Conservation (phyloP, 1,284 basidiomycete species). For the Butyriboletus regius region DNA sequence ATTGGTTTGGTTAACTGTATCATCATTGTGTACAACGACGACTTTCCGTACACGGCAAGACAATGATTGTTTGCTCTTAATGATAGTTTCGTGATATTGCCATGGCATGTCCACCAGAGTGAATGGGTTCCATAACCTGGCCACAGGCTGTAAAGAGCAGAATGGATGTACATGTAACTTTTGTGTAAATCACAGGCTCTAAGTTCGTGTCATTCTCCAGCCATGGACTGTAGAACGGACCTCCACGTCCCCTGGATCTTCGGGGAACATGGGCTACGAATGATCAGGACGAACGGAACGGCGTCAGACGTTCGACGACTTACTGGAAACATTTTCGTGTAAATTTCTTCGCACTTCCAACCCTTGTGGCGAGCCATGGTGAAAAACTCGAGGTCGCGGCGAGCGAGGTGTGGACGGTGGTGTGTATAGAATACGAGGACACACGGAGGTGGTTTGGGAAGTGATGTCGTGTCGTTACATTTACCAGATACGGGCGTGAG, state of each 20-base stretch:
- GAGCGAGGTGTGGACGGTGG: slow-evolving; percentile 78
- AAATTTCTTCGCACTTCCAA: slow-evolving; percentile 71
- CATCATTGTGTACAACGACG: background rate
- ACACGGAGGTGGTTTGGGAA: slow-evolving; percentile 37
- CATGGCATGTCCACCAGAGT: background rate
- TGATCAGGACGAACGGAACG: background rate
- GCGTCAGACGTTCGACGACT: slow-evolving; percentile 15
- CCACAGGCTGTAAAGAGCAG: background rate
- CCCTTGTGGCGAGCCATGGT: slow-evolving; percentile 55
- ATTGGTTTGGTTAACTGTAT: background rate
- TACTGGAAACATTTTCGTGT: slow-evolving; percentile 61
- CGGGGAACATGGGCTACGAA: slow-evolving; percentile 74
- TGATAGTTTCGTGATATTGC: background rate
- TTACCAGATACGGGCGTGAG: slow-evolving; percentile 12
- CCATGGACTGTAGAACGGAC: slow-evolving; percentile 72
- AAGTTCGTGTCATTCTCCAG: slow-evolving; percentile 50
- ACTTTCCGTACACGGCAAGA: background rate
- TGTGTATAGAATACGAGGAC: slow-evolving; percentile 90
- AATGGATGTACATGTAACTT: background rate
- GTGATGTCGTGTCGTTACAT: background rate
- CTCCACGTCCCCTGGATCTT: slow-evolving; percentile 72
- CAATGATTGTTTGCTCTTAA: background rate
- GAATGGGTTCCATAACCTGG: background rate
- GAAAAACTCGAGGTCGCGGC: slow-evolving; percentile 83
- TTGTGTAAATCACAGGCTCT: background rate